A percentile compares a stretch with the other conserved stretches of the same genome.
These are phyloP conservation scores for Artemisia annua DNA, from an alignment of 129 eudicot species.

Conservation along the genomic window DNA sequence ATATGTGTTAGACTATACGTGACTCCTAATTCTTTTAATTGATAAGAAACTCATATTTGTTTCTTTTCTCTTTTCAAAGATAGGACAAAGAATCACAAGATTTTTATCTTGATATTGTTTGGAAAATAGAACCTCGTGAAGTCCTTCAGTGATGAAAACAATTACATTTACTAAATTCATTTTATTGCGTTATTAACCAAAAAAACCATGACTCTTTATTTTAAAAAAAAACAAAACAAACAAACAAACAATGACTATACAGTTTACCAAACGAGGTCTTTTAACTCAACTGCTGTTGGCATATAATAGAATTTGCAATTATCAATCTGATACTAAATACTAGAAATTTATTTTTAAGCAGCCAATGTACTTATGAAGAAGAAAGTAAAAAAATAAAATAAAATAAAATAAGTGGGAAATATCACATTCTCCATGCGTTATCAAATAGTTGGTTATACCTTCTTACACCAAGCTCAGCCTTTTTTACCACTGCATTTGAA, in stretches of 20 bases:
- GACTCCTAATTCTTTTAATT: no score
- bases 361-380: neutral
- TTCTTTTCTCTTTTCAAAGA: no score
- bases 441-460: conserved; percentile 40
- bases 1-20: no score
- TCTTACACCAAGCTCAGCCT: conserved; percentile 38
- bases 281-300: no score
- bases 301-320: no score
- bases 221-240: neutral
- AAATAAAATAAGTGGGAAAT: neutral
- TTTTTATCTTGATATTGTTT: neutral
- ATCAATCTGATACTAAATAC: no score
- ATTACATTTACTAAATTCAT: neutral
- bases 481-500: conserved; percentile 34
- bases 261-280: neutral
- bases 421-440: neutral
- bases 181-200: neutral
- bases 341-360: no score
- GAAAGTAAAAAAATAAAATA: no score
- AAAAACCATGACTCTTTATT: neutral
- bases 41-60: no score
- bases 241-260: neutral
- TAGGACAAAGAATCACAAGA: neutral
- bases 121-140: neutral
- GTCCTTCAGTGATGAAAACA: no score